Evolutionary conservation across 2,329 filamentous ascomycete species (phyloP), one percentile per base, ranked within the genome.

Genomic region (Parastagonospora nodorum): DNA sequence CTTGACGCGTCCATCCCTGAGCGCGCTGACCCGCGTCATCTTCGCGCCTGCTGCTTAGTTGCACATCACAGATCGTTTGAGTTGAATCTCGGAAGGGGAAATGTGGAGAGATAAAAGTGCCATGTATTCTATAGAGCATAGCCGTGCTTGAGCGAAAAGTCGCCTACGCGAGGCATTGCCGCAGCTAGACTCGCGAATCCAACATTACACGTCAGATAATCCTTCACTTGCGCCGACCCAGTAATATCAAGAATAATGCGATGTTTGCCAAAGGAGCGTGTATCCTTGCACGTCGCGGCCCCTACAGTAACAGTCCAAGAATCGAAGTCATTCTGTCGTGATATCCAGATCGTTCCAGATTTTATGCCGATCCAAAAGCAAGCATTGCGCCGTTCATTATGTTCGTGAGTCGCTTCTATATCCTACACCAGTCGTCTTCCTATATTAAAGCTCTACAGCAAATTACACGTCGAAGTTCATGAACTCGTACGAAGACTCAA

Each of bases 401-500:
- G 63, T 63, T 67, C 63, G 52, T 68, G 19, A 63, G 57, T 35
- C 30, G 38, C 50, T 45, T 40, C 42, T 43, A 32, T 68, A 68
- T 71, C 55, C 63, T 69, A 71, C 67, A 71, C 44, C 57, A 53
- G 43, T 42, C 37, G 12, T 42, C 29, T 24, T 27, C 49, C 45
- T 53, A 41, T 31, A 49, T 49, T 39, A 33, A 42, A 10, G 35
- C 35, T 39, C 5, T 32, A 24, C 3, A 43, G 35, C n/a, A 24
- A 32, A 58, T 56, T 63, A 71, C 51, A 66, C 56, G 40, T 48
- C 62, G 44, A 74, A 74, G 55, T 73, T 68, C 52, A 74, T 57
- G 35, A 73, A 66, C 42, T 72, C 69, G 52, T 69, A 73, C 10
- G 54, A 58, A 9, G 58, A 57, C 48, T 74, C 69, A 9, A 68